Base-by-base conservation (phyloP, 2,329 filamentous ascomycete species). In the Penicillium rolfsii region DNA sequence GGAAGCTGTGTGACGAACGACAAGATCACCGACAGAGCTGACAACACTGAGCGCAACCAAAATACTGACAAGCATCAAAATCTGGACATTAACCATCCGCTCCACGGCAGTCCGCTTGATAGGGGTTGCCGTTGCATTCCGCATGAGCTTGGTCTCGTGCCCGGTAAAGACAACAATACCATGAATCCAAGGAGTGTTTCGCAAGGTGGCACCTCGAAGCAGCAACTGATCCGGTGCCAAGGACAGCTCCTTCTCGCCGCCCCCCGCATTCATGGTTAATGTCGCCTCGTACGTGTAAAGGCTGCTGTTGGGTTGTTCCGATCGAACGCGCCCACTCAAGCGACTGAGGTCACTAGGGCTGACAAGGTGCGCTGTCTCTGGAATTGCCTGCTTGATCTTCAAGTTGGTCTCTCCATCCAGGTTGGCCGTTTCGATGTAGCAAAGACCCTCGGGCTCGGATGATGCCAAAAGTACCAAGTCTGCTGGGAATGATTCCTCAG, bases 31-130 rank as follows among this genome's bases (percentile, higher is more conserved):
- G 40, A 96, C 87, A 12, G 94, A 97, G 76, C 91, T 95, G 73
- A 98, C 87, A 61, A 97, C 84, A 74, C 93, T 97, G 45, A 99
- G 86, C 30, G 85, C 82, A 59, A 99, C 80, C 24, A 99, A 85
- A 70, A 98, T 93, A 53, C 83, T 87, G 52, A 97, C 89, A 41
- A 99, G 85, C 80, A 96, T 89, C 66, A 99, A 82, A 72, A 99
- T 97, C 64, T 98, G 90, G 70, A 89, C 86, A 77, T 99, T 99
- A 68, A 99, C 90, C 82, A 96, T 91, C 64, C 89, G 87, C 79
- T 99, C 95, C 6, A 99, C 94, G 68, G 93, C 94, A 38, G 95
- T 99, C 59, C 94, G 90, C 82, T 99, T 99, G 80, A 99, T 99
- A 5, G 95, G 96, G 1, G 95, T 90, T 4, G 94, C 94, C 3